phyloP scores from a whole-genome alignment of 306 rosid genomes.

The Malus domestica region ASM211411v1 NC_041805.1:1912001-1912500 shows the following conservation, averaged over 20 bases:
- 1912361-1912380: conserved; percentile 60
- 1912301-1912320: conserved; percentile 1
- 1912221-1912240: not conserved
- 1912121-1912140: conserved; percentile 40
- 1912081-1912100: conserved; percentile 64
- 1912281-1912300: not conserved
- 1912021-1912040: conserved; percentile 72
- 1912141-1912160: conserved; percentile 65
- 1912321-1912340: conserved; percentile 46
- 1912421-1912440: conserved; percentile 65
- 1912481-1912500: not conserved
- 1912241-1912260: not conserved
- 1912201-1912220: not conserved
- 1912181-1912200: conserved; percentile 22
- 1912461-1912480: conserved; percentile 17
- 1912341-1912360: conserved; percentile 64
- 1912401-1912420: conserved; percentile 60
- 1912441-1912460: conserved; percentile 83
- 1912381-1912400: conserved; percentile 57
- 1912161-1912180: conserved; percentile 16
- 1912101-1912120: conserved; percentile 62
- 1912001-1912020: conserved; percentile 87
- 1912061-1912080: conserved; percentile 54
- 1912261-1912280: not conserved
- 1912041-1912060: conserved; percentile 77